Evolutionary conservation across 139 green algal genomes (phyloP), one percentile per base, ranked within the genome.

Genomic region (Klebsormidium nitens): DNA sequence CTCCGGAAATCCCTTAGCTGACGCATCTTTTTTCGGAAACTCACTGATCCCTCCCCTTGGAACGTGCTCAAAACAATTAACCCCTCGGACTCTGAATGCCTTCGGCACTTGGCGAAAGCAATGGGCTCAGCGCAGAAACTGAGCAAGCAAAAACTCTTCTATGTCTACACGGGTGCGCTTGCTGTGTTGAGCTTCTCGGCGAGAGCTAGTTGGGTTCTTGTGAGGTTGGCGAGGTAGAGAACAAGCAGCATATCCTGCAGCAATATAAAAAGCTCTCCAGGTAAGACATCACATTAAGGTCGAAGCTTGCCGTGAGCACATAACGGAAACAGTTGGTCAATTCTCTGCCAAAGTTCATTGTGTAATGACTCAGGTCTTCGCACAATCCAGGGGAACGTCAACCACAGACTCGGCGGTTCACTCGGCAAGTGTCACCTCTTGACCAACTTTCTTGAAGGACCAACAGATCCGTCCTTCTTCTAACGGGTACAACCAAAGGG

Each of bases 191-290:
- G 80, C 69, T 85, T 89, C 68, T 97, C 93, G 31, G 90, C 85
- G 38, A 97, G 81, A 1, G 93, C 85, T 28, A 97, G 74, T 64
- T 96, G 91, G 3, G 90, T 79, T 19, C 83, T 81, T 37, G 93
- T 82, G 38, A 97, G 84, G 76, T 93, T 90, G 28, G 87, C 75
- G 58, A 97, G 83, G 82, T 96, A 97, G 46, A 86, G 81, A 2
- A 95, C 76, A 42, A 95, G 77, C 60, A 96, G 60, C 3, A 89
- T 72, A 64, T 97, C 90, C 79, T 94, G 89, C 28, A 39, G 52
- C 26, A 26, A 6, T 23, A 59, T 37, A 67, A 52, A 29, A 6
- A 37, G 34, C 17, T 34, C 59, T 44, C 8, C 23, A 64, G 31
- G 26, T 34, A 64, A 11, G 57, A 64, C 11, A 57, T 19, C 23